A percentile compares a stretch with the other conserved stretches of the same genome.
These are phyloP conservation scores for Zizania palustris DNA, from an alignment of 202 grass and related monocot genomes.

Conservation along the genomic window DNA sequence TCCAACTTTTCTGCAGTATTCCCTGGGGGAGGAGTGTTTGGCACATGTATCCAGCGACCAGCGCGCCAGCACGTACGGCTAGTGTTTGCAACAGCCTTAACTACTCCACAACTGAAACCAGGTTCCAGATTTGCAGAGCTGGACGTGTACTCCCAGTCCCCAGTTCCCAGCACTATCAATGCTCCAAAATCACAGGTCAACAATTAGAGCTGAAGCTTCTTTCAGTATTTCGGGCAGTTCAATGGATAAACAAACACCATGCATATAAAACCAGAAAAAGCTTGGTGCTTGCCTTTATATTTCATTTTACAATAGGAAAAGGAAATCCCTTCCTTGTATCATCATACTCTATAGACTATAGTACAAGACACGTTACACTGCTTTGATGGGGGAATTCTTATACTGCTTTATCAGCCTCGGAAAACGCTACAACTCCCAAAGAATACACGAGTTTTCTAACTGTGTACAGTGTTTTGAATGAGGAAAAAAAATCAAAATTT, in stretches of 20 bases:
- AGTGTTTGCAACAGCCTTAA: background rate
- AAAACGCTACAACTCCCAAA: constrained; percentile 32
- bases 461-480: constrained; percentile 27
- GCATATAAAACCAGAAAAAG: background rate
- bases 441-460: constrained; percentile 24
- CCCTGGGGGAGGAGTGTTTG: background rate
- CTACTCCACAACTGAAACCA: background rate
- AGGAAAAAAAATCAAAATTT: constrained; percentile 7
- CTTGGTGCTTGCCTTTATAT: constrained; percentile 17
- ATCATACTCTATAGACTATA: constrained; percentile 21
- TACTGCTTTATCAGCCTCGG: constrained; percentile 16
- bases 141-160: background rate
- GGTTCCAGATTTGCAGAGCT: background rate
- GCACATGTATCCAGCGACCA: background rate
- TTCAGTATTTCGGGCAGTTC: background rate
- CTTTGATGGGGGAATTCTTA: background rate
- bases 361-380: constrained; percentile 32
- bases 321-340: constrained; percentile 7
- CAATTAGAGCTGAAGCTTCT: background rate
- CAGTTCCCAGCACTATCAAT: background rate
- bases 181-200: background rate
- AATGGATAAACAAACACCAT: background rate
- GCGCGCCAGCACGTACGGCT: background rate
- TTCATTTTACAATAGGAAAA: constrained; percentile 16
- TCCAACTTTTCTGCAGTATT: background rate